Base-by-base conservation (phyloP, 2,329 filamentous ascomycete species). In the Curvularia sp. region DNA sequence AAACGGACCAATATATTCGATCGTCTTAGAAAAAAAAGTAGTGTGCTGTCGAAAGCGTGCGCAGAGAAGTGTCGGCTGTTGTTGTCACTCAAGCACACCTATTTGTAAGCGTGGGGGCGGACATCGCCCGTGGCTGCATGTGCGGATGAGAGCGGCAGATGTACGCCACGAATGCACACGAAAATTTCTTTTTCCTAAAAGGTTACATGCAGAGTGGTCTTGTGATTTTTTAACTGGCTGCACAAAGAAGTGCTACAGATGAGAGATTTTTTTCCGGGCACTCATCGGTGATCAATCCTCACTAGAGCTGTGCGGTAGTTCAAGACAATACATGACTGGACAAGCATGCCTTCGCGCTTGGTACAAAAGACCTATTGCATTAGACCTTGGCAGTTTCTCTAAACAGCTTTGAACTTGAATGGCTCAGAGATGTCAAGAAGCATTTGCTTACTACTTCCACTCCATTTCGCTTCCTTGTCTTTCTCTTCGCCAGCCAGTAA, bases 21-120 rank as follows among this genome's bases (percentile, higher is more conserved):
- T 27, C 7, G 13, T 43, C 12, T 43, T 36, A 5, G 41, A 23
- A 27, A 25, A 25, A 80, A 56, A 0, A 77, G 74, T 19, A 36
- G 46, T 23, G 34, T 39, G 10, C 25, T 1, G 15, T 30, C 30
- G 19, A 36, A 13, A 23, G 42, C 27, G 23, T 30, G 18, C 4
- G 47, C 12, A 9, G 28, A 15, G 42, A 30, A 25, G 18, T 38
- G 32, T 21, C 25, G 30, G 13, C 34, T 1, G 41, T 46, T 6
- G 27, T 30, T 43, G 1, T 25, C n/a, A 32, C 28, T 32, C 32
- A 4, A 13, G 19, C 32, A 34, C n/a, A 8, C 18, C 32, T 12
- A 12, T 32, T 39, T 19, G 34, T 30, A 30, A 32, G 19, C 13
- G 27, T n/a, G 45, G 30, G 27, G 18, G 32, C 32, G 3, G 10